Conservation (phyloP, 495 filamentous ascomycete genomes). For the Cenococcum geophilum region DNA sequence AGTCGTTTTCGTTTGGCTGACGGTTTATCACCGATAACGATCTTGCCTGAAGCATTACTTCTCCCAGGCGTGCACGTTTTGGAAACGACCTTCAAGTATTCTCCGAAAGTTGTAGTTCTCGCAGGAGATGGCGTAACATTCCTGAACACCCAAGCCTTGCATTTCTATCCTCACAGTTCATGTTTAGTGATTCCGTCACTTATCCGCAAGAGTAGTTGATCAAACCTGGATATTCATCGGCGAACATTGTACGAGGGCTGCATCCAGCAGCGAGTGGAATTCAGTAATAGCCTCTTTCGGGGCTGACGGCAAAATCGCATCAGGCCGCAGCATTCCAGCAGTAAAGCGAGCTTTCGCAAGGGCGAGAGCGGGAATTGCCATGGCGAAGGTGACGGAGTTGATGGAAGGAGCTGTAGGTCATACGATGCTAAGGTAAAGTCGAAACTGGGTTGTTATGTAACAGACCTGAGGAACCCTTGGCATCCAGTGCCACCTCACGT, state of each 20-base stretch:
- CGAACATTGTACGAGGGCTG: slow-evolving; percentile 67
- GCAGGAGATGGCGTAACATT: slow-evolving; percentile 57
- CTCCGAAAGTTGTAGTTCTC: slow-evolving; percentile 61
- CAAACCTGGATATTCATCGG: slow-evolving; percentile 92
- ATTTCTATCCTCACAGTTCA: slow-evolving; percentile 53
- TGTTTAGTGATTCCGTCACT: slow-evolving; percentile 53
- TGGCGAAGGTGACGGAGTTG: neutral
- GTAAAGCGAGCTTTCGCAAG: slow-evolving; percentile 78
- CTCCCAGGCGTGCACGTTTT: slow-evolving; percentile 45
- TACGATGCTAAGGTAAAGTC: too few species aligned
- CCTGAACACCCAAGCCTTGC: slow-evolving; percentile 80
- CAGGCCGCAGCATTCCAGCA: slow-evolving; percentile 66
- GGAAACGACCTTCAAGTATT: slow-evolving; percentile 67
- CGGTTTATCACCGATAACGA: slow-evolving; percentile 32
- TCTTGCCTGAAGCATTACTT: slow-evolving; percentile 11
- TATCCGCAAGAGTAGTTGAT: slow-evolving; percentile 42
- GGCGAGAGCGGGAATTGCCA: slow-evolving; percentile 45
- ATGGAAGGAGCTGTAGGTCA: too few species aligned
- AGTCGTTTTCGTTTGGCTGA: slow-evolving; percentile 65
- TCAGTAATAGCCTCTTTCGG: slow-evolving; percentile 64
- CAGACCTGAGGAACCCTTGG: too few species aligned
- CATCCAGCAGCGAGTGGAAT: slow-evolving; percentile 63
- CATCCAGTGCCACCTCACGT: too few species aligned
- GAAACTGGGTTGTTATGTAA: too few species aligned
- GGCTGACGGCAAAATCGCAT: slow-evolving; percentile 55